Evolutionary conservation across 371 early-diverging fungal species (phyloP), one percentile per base, ranked within the genome.

Genomic region (Coemansia linderi): DNA sequence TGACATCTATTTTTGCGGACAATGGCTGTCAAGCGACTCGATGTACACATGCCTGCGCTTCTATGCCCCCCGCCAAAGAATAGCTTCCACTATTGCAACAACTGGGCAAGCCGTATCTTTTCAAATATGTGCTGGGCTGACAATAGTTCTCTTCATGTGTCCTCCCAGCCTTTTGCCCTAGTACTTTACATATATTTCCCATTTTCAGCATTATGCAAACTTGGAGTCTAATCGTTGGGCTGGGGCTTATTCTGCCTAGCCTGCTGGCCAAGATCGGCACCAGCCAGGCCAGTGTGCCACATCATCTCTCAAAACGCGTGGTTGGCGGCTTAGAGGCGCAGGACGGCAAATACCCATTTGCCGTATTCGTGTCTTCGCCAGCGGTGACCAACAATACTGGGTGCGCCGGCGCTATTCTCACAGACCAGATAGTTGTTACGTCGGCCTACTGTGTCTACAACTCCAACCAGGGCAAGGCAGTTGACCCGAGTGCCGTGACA

Each of bases 391-490:
- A 66, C 38, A 71, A 69, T 43, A 74, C 71, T 4, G 75, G 59
- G 4, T 74, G 75, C 24, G 75, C 75, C 10, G 75, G 75, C 36
- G 75, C 75, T 12, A 74, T 74, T 27, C 58, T 74, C 36, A 74
- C 75, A 3, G 71, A 74, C 54, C 75, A 74, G 29, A 59, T 74
- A 29, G 48, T 74, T 15, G 70, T 74, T 13, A 74, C 75, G 29
- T 50, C 75, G 24, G 75, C 75, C 8, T 70, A 70, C 36, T 74
- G 75, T 31, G 57, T 74, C 10, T 70, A 70, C 56, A 59, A 71
- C 56, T 10, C 59, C 7, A 31, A 27, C 24, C 57, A 66, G 10
- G 40, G 36, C 2, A 60, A 65, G 33, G 31, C 74, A 3, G 70
- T 74, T 13, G 69, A 69, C n/a, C 57, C 59, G 12, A 48, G 66